phyloP scores from a whole-genome alignment of 495 filamentous ascomycete species.

The Aspergillus indologenus region DNA sequence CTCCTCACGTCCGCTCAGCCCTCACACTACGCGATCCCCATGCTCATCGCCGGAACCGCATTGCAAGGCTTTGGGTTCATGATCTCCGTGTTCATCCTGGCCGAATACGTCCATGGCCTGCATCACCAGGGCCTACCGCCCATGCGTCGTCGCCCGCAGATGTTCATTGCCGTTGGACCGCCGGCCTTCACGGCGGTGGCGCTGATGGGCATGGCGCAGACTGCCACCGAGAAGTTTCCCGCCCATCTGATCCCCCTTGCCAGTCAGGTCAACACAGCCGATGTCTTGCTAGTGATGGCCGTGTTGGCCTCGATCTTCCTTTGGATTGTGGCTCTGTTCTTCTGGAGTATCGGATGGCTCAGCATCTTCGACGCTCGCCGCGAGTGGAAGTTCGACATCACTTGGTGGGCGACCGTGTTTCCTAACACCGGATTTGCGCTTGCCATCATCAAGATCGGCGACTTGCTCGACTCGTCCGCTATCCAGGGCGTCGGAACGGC shows the following conservation, averaged over 20 bases:
- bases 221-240: constrained; percentile 21
- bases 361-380: constrained; percentile 24
- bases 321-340: constrained; percentile 29
- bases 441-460: constrained; percentile 33
- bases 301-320: constrained; percentile 45
- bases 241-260: constrained; percentile 8
- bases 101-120: constrained; percentile 43
- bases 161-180: constrained; percentile 64
- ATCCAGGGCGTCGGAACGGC: constrained; percentile 28
- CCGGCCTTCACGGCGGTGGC: constrained; percentile 58
- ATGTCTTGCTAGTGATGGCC: constrained; percentile 39
- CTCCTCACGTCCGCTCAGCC: constrained; percentile 21
- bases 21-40: constrained; percentile 18
- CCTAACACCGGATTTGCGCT: constrained; percentile 33
- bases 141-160: constrained; percentile 41
- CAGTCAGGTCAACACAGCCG: constrained; percentile 1
- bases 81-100: constrained; percentile 28
- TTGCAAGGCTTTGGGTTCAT: constrained; percentile 31
- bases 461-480: constrained; percentile 24
- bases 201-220: constrained; percentile 53
- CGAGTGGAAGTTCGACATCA: constrained; percentile 33
- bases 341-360: constrained; percentile 35
- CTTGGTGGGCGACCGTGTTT: constrained; percentile 34
- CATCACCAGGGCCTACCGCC: constrained; percentile 48
- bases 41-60: constrained; percentile 26